Evolutionary conservation across 805 yeast genomes (phyloP).

Genomic region (Scheffersomyces stipitis): DNA sequence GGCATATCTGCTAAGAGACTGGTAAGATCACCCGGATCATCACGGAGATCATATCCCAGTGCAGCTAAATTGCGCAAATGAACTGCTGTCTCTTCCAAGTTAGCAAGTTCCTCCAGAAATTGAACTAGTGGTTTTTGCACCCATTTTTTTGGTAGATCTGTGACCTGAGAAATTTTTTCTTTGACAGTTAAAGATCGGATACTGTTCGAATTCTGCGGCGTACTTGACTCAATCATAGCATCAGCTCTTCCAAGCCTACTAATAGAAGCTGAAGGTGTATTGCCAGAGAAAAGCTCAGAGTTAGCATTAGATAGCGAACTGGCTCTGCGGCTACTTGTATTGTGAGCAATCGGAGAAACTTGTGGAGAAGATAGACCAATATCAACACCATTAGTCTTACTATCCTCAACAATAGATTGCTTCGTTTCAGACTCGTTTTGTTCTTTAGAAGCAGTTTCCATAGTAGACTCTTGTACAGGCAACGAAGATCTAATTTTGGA

Average conservation of each 20-base stretch:
- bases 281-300: background rate
- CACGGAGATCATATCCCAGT: conserved; percentile 45
- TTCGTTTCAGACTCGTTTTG: too few species aligned
- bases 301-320: too few species aligned
- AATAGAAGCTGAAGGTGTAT: conserved; percentile 9
- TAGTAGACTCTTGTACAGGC: too few species aligned
- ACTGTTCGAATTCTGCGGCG: conserved; percentile 15
- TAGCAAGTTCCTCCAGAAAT: conserved; percentile 16
- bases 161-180: too few species aligned
- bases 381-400: too few species aligned
- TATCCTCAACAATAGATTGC: too few species aligned
- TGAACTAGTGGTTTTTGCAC: conserved; percentile 7
- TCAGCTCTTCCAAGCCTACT: too few species aligned
- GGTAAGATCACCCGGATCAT: conserved; percentile 64
- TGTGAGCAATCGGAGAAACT: conserved; percentile 9
- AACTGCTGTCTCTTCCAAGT: conserved; percentile 35
- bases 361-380: too few species aligned
- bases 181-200: too few species aligned
- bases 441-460: too few species aligned
- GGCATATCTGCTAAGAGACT: conserved; percentile 70
- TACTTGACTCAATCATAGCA: conserved; percentile 14
- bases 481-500: too few species aligned
- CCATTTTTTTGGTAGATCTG: conserved; percentile 9
- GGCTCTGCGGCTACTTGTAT: too few species aligned
- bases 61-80: conserved; percentile 33